A percentile compares a stretch with the other conserved stretches of the same genome.
These are phyloP conservation scores for Cutaneotrichosporon dermatis DNA, from an alignment of 1,284 basidiomycete genomes.

Conservation along the genomic window DNA sequence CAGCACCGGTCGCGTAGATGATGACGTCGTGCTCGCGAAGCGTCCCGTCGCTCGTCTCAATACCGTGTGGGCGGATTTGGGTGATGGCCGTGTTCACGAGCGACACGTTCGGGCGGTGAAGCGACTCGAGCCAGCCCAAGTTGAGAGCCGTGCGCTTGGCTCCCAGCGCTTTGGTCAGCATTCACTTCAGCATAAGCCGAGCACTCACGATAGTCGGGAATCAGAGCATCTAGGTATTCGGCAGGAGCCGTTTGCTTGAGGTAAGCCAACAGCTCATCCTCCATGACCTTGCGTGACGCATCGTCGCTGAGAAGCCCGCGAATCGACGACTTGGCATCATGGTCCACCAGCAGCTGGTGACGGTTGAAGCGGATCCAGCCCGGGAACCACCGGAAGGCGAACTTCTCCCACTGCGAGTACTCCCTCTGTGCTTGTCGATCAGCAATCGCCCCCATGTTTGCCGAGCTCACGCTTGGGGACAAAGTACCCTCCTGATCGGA, in stretches of 20 bases:
- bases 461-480: constrained; percentile 7
- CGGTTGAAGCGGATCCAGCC: not conserved
- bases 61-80: not conserved
- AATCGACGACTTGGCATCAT: not conserved
- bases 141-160: constrained; percentile 14
- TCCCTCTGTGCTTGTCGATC: constrained; percentile 1
- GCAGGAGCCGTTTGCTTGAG: constrained; percentile 9
- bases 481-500: constrained; percentile 14
- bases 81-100: constrained; percentile 8
- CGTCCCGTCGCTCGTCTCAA: constrained; percentile 12
- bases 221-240: constrained; percentile 11
- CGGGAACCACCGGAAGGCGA: constrained; percentile 13
- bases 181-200: no score
- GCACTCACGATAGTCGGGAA: constrained; percentile 11
- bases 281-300: not conserved
- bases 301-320: not conserved
- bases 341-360: not conserved
- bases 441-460: not conserved
- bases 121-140: constrained; percentile 11
- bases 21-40: constrained; percentile 21
- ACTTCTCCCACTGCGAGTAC: constrained; percentile 10
- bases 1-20: constrained; percentile 23
- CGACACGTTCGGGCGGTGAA: constrained; percentile 13
- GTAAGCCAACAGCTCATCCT: constrained; percentile 7
- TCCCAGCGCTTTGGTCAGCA: constrained; percentile 8